Evolutionary conservation across 148 eudicot species (phyloP).

Genomic region (Chenopodium formosanum): DNA sequence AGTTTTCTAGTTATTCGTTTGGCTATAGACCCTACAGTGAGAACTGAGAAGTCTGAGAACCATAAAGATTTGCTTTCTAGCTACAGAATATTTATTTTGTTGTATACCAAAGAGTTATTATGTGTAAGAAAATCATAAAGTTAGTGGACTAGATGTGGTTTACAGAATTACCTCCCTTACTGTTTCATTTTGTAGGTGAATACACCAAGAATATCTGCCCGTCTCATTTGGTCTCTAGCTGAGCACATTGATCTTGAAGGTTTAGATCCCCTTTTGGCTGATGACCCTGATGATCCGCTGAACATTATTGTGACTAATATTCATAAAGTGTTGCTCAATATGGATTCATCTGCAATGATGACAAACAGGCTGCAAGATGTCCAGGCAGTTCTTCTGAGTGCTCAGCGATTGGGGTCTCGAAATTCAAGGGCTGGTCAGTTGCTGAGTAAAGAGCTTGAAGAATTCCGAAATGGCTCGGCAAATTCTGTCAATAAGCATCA

Average conservation of each 20-base stretch:
- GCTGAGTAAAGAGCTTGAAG: conserved; percentile 90
- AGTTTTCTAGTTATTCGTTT: not conserved
- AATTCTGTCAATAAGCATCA: conserved; percentile 98
- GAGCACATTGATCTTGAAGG: conserved; percentile 98
- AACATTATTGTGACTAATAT: conserved; percentile 81
- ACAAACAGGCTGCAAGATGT: conserved; percentile 96
- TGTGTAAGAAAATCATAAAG: not conserved
- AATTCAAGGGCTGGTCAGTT: conserved; percentile 95
- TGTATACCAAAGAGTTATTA: not conserved
- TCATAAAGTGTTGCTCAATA: conserved; percentile 80
- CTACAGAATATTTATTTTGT: not conserved
- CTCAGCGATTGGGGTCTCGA: conserved; percentile 88
- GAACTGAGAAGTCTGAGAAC: not conserved
- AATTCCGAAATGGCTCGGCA: conserved; percentile 70
- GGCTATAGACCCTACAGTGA: not conserved
- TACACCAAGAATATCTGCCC: conserved; percentile 84
- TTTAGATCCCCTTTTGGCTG: conserved; percentile 89
- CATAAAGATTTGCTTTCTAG: not conserved
- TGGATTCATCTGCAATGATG: conserved; percentile 69
- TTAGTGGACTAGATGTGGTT: not conserved
- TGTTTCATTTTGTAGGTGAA: conserved; percentile 57
- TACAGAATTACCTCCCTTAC: not conserved
- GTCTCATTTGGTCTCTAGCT: conserved; percentile 85
- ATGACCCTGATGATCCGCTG: conserved; percentile 92
- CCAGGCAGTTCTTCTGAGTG: conserved; percentile 88